These are phyloP conservation scores for Alternaria gaisen DNA, from an alignment of 2,329 filamentous ascomycete species.

Conservation along the genomic window DNA sequence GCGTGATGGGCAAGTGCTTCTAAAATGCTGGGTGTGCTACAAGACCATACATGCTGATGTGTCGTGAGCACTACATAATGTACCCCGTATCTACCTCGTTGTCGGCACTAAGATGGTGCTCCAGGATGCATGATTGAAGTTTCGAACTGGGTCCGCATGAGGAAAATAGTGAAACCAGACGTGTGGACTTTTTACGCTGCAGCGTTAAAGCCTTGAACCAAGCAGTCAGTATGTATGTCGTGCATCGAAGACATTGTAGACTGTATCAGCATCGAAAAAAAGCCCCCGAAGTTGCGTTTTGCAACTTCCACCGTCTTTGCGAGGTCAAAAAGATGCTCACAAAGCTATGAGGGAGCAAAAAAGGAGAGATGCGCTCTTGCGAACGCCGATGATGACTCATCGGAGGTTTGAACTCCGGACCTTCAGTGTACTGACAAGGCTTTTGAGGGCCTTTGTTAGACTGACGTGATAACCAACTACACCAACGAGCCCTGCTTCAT, in stretches of 20 bases:
- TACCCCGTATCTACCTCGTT: neutral
- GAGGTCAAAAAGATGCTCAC: neutral
- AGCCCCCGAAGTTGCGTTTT: neutral
- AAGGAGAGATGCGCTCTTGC: neutral
- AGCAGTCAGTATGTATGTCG: neutral
- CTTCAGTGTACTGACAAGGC: conserved; percentile 16
- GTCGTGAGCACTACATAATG: neutral
- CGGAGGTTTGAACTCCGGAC: conserved; percentile 23
- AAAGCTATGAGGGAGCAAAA: neutral
- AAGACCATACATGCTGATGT: neutral
- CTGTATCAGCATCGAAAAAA: neutral
- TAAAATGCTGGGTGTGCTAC: neutral
- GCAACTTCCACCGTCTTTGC: too few relatives aligned
- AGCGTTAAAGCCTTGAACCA: too few relatives aligned
- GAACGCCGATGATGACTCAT: conserved; percentile 13
- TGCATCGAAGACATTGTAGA: neutral
- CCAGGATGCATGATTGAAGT: neutral
- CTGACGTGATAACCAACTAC: conserved; percentile 60
- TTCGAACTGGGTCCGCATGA: neutral
- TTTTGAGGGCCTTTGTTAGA: conserved; percentile 47
- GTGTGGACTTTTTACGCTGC: neutral
- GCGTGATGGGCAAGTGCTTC: neutral
- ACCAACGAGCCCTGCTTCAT: conserved; percentile 45
- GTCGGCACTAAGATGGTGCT: neutral
- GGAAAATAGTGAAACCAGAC: neutral